Evolutionary conservation across 208 protist species (phyloP).

Genomic region (Leishmania guyanensis): DNA sequence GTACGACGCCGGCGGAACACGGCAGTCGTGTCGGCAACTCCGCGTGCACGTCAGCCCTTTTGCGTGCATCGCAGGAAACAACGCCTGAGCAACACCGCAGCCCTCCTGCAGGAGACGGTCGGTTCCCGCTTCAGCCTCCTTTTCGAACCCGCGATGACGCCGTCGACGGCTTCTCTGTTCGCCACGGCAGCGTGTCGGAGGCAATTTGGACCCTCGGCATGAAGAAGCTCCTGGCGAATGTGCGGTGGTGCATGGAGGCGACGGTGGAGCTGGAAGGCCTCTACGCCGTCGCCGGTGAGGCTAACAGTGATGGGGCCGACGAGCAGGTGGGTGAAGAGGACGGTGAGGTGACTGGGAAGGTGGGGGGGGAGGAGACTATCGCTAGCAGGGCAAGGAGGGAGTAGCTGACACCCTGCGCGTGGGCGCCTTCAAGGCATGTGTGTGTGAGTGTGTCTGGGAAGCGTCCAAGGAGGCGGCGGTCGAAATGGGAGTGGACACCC

Average conservation of each 20-base stretch:
- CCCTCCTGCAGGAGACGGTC: background rate
- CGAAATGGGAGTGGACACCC: too few relatives aligned
- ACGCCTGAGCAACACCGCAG: background rate
- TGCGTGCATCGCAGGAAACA: background rate
- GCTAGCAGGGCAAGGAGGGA: background rate
- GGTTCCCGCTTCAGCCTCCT: conserved; percentile 40
- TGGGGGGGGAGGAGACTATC: too few relatives aligned
- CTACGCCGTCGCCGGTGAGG: conserved; percentile 19
- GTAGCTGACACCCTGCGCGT: background rate
- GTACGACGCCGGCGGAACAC: background rate
- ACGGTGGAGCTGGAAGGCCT: conserved; percentile 58
- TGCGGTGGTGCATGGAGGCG: conserved; percentile 77
- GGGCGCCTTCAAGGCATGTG: too few relatives aligned
- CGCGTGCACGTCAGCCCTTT: background rate
- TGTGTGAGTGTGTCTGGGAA: background rate
- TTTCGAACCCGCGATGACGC: conserved; percentile 45
- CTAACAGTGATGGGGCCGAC: background rate
- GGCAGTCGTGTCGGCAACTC: background rate
- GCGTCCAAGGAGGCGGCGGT: background rate
- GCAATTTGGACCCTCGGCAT: conserved; percentile 78
- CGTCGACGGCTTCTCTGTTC: conserved; percentile 67
- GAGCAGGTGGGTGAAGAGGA: conserved; percentile 1
- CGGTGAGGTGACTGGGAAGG: background rate
- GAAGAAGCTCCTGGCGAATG: conserved; percentile 75
- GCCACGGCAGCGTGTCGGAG: conserved; percentile 60